phyloP scores from a whole-genome alignment of 345 rosid species.

The Heritiera littoralis region DNA sequence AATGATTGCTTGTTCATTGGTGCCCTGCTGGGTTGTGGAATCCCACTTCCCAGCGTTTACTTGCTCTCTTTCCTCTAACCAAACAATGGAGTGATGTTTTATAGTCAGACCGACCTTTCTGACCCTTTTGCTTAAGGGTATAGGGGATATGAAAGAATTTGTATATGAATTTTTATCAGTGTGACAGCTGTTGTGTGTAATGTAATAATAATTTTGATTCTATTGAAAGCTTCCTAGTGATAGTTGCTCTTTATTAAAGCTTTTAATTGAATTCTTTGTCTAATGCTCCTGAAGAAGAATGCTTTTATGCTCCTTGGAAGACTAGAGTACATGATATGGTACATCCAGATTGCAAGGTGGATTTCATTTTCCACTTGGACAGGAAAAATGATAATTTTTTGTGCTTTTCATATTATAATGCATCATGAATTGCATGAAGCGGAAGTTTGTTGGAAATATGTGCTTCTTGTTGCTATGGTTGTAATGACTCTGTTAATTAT shows the following conservation, averaged over 20 bases:
- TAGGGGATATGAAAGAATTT: neutral
- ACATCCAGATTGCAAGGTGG: neutral
- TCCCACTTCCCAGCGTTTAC: neutral
- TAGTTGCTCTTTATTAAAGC: neutral
- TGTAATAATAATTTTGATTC: neutral
- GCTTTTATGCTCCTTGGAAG: neutral
- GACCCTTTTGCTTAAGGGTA: neutral
- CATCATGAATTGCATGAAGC: neutral
- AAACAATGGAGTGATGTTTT: neutral
- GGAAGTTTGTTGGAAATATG: neutral
- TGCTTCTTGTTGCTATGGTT: conserved; percentile 5
- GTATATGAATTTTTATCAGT: neutral
- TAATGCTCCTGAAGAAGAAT: neutral
- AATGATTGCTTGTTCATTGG: neutral
- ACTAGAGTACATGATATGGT: neutral
- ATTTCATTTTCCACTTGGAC: neutral
- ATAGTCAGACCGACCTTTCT: neutral
- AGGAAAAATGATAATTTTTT: neutral
- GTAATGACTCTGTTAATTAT: neutral
- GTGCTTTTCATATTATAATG: neutral
- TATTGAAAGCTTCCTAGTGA: neutral
- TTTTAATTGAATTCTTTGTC: neutral
- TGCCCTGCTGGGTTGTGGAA: neutral
- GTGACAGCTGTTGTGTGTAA: neutral
- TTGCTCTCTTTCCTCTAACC: neutral